Conservation (phyloP, 2,329 filamentous ascomycete species). For the Paecilomyces niveus region DNA sequence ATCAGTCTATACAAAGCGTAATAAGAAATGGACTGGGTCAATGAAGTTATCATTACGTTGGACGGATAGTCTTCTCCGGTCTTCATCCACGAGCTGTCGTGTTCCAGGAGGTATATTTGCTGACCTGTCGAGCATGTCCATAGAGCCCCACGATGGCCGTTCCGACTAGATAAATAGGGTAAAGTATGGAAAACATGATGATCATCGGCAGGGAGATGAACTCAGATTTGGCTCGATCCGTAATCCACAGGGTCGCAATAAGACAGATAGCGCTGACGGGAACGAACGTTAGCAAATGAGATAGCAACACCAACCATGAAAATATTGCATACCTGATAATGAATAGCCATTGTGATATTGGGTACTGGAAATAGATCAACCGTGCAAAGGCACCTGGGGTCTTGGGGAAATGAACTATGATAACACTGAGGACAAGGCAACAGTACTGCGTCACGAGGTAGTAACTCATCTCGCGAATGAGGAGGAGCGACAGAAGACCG, state of each 20-base stretch:
- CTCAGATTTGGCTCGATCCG: conserved; percentile 39
- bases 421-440: conserved; percentile 39
- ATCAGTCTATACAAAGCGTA: background rate
- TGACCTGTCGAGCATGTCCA: conserved; percentile 41
- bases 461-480: conserved; percentile 41
- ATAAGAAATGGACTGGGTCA: background rate
- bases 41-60: background rate
- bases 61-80: background rate
- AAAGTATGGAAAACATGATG: conserved; percentile 35
- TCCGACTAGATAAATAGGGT: conserved; percentile 39
- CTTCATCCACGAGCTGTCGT: conserved; percentile 27
- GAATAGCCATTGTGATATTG: conserved; percentile 42
- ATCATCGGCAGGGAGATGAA: conserved; percentile 38
- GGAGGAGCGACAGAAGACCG: conserved; percentile 39
- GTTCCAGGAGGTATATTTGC: conserved; percentile 42
- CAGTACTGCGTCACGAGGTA: conserved; percentile 45
- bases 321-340: conserved; percentile 32
- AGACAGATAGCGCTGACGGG: conserved; percentile 33
- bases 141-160: conserved; percentile 41
- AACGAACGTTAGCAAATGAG: background rate
- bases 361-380: conserved; percentile 43
- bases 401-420: conserved; percentile 39
- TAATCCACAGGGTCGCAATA: conserved; percentile 41
- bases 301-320: background rate
- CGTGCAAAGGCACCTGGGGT: conserved; percentile 29